Evolutionary conservation across 2,329 filamentous ascomycete species (phyloP), one percentile per base, ranked within the genome.

Genomic region (Monosporascus sp.): DNA sequence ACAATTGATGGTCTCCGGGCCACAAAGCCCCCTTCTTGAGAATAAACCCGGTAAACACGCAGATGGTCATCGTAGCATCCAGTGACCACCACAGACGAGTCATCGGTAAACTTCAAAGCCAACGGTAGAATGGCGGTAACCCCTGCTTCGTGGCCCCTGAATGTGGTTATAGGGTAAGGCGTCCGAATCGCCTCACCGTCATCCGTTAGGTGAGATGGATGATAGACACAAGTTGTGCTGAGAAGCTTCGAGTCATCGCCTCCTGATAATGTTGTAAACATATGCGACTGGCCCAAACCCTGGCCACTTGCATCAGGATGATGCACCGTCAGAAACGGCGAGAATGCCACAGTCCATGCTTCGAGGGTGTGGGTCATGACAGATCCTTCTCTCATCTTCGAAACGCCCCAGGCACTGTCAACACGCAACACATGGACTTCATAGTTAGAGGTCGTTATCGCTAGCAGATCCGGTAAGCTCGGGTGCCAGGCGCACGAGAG

Each of bases 11-110:
- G 69, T 46, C 72, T 74, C 49, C 72, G 71, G 50, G 67, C 60
- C 22, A 74, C 67, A 59, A 77, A 76, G 0, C 71, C 71, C 27
- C 64, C 59, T 41, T 73, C 62, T 2, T 72, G 68, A 11, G 76
- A 71, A 26, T 73, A 67, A 11, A 83, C 72, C 1, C 78, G 69
- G 48, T 88, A 79, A 2, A 96, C 76, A 14, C 93, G 83, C 19
- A 97, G 75, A 56, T 80, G 77, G 62, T 97, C 92, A 63, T 97
- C 94, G 65, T 97, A 99, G 66, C 90, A 95, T 4, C 94, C 94
- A 0, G 92, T 97, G 3, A 96, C 64, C 2, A 96, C 70, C 5
- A 94, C 65, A 4, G 78, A 75, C 1, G 77, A 76, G 3, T 74
- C 73, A 8, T 79, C 73, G 8, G 67, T 60, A 0, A 66, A 60